Conservation (phyloP, 75 land plant species). For the Picea sitchensis region DNA sequence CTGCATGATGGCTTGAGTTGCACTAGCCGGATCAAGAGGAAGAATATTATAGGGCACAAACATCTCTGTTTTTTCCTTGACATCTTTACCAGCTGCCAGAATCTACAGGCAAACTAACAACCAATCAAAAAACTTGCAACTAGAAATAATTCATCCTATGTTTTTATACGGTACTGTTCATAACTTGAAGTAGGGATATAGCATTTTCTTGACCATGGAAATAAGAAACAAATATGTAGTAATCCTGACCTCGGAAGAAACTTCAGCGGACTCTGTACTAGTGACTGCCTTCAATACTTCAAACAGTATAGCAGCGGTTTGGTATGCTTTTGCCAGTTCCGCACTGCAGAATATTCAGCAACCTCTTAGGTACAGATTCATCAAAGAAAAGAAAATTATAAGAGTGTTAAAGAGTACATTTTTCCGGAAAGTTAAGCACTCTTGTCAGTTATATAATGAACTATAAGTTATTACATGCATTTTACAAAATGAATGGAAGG, state of each 20-base stretch:
- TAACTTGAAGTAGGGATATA: neutral
- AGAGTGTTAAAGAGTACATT: neutral
- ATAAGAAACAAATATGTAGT: neutral
- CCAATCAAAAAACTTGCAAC: neutral
- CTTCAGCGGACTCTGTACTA: constrained; percentile 34
- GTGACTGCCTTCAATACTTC: constrained; percentile 69
- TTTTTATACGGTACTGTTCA: neutral
- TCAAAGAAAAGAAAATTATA: neutral
- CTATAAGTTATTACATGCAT: too few species aligned
- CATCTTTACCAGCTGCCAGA: constrained; percentile 39
- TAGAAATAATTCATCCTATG: constrained; percentile 12
- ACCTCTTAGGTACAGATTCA: neutral
- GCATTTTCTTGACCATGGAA: neutral
- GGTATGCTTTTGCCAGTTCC: constrained; percentile 43
- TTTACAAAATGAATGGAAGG: too few species aligned
- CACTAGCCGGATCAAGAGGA: constrained; percentile 77
- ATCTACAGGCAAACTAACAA: constrained; percentile 30
- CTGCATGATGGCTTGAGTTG: constrained; percentile 80
- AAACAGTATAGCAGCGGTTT: constrained; percentile 68
- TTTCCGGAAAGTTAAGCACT: neutral
- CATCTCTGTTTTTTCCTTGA: constrained; percentile 43
- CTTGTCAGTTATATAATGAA: neutral
- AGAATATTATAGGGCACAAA: constrained; percentile 87
- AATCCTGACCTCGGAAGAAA: constrained; percentile 43
- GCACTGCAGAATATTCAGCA: constrained; percentile 36